Evolutionary conservation across 805 yeast genomes (phyloP).

Genomic region (Kluyveromyces aestuarii): DNA sequence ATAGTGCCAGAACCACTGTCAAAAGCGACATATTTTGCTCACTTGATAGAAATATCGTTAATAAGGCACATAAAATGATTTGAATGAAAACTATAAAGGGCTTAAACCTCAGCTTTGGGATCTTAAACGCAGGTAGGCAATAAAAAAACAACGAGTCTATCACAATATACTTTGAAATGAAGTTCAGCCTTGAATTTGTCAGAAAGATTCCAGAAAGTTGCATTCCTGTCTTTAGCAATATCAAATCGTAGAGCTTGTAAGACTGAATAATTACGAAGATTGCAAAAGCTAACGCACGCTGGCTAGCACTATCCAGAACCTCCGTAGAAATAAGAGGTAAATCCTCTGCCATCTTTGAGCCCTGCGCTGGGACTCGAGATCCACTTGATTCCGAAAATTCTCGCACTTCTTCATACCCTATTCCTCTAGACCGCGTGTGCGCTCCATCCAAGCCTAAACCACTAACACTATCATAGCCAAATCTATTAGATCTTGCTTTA

Average conservation of each 20-base stretch:
- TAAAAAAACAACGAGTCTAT: slow-evolving; percentile 66
- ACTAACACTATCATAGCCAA: background rate
- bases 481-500: background rate
- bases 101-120: slow-evolving; percentile 65
- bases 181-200: slow-evolving; percentile 43
- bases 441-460: background rate
- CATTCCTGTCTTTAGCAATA: slow-evolving; percentile 43
- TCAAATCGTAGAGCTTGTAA: slow-evolving; percentile 72
- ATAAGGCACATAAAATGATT: slow-evolving; percentile 36
- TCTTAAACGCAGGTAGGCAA: slow-evolving; percentile 61
- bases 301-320: slow-evolving; percentile 66
- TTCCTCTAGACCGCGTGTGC: background rate
- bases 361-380: background rate
- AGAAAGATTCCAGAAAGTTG: slow-evolving; percentile 28
- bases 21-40: slow-evolving; percentile 42
- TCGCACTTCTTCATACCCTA: background rate
- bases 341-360: background rate
- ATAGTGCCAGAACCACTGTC: slow-evolving; percentile 31
- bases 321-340: slow-evolving; percentile 52
- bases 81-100: slow-evolving; percentile 45
- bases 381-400: background rate
- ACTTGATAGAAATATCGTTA: slow-evolving; percentile 48
- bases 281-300: slow-evolving; percentile 58
- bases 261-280: slow-evolving; percentile 69
- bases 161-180: slow-evolving; percentile 60